phyloP scores from a whole-genome alignment of 129 eudicot species.

The Ambrosia artemisiifolia region DNA sequence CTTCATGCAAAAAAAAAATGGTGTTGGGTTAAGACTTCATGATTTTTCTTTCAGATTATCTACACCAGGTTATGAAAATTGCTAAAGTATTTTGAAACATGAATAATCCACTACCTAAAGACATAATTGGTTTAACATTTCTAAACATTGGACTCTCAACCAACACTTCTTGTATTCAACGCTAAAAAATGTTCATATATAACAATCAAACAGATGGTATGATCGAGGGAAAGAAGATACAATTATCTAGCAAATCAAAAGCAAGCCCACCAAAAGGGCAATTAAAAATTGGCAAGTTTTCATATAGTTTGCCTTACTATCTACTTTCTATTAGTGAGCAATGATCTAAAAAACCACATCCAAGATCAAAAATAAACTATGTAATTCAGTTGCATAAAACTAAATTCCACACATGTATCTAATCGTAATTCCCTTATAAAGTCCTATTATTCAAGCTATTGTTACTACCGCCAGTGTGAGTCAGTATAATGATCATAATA shows the following conservation, averaged over 20 bases:
- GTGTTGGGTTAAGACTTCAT: neutral
- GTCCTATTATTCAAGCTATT: neutral
- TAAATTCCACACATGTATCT: neutral
- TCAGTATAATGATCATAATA: neutral
- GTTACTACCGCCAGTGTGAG: neutral
- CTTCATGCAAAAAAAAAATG: neutral
- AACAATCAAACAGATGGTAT: too few relatives aligned
- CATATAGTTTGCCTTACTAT: too few relatives aligned
- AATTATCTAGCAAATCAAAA: too few relatives aligned
- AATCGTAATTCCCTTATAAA: neutral
- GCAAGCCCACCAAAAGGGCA: too few relatives aligned
- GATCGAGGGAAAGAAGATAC: too few relatives aligned
- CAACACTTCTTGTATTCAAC: constrained; percentile 18
- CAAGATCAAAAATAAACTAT: neutral
- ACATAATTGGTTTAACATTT: neutral
- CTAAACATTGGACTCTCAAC: constrained; percentile 17
- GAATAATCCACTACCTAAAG: neutral
- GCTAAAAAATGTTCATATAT: neutral
- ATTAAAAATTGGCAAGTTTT: too few relatives aligned
- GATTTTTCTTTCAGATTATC: constrained; percentile 1
- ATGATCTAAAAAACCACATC: neutral
- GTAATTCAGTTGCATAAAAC: neutral
- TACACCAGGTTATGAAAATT: neutral
- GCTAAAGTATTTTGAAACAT: neutral
- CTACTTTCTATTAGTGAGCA: neutral